These are phyloP conservation scores for Aaosphaeria pasadenensis DNA, from an alignment of 2,329 filamentous ascomycete species.

Conservation along the genomic window DNA sequence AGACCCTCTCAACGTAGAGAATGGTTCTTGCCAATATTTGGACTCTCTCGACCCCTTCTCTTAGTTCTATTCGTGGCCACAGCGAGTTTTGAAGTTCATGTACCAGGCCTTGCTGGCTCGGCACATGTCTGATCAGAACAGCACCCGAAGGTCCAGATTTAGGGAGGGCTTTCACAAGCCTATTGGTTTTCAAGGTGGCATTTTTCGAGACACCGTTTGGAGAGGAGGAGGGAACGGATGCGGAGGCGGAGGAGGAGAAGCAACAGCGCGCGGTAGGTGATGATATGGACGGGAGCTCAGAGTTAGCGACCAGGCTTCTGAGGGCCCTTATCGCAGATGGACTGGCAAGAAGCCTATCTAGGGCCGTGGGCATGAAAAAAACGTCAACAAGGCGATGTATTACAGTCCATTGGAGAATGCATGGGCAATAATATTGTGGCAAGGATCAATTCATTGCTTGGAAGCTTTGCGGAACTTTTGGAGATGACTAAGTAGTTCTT, in stretches of 20 bases:
- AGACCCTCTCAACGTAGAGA: constrained; percentile 38
- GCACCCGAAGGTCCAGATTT: too few species aligned
- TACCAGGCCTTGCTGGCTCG: background rate
- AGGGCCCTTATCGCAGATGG: constrained; percentile 42
- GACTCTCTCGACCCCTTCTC: background rate
- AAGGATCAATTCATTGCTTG: too few species aligned
- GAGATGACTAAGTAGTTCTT: constrained; percentile 8
- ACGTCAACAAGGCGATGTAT: too few species aligned
- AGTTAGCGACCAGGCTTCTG: constrained; percentile 27
- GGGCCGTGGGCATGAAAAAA: constrained; percentile 42
- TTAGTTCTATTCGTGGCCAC: background rate
- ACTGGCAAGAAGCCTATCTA: constrained; percentile 46
- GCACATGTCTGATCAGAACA: too few species aligned
- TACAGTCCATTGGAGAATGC: too few species aligned
- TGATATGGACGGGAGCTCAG: constrained; percentile 15
- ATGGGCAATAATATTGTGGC: too few species aligned
- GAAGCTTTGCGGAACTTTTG: background rate
- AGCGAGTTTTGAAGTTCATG: background rate
- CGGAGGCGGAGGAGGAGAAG: constrained; percentile 11
- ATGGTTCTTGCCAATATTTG: constrained; percentile 42
- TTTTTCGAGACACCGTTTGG: constrained; percentile 1
- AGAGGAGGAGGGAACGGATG: too few species aligned
- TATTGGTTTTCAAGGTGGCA: background rate
- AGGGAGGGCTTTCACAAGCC: background rate
- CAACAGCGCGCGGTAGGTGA: constrained; percentile 11